Evolutionary conservation across 1,284 basidiomycete genomes (phyloP), one percentile per base, ranked within the genome.

Genomic region (Hemileccinum hortonii): DNA sequence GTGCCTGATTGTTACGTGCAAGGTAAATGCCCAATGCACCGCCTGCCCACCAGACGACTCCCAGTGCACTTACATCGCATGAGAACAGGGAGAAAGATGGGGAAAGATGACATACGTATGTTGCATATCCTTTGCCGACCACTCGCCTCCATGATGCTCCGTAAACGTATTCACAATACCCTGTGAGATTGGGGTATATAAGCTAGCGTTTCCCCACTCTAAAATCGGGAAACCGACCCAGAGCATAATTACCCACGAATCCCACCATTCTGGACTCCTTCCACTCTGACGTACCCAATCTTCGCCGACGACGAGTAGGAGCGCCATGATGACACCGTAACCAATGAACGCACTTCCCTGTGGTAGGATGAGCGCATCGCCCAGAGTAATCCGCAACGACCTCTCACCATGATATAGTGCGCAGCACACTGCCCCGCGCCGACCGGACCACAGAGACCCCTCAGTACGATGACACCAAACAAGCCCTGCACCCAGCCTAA

Each of bases 51-150:
- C 93, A 78, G 18, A 76, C 57, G n/a, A 76, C 59, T 19, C 75
- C 75, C 19, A 77, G 59, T 35, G 78, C 63, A 29, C 77, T 79
- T 38, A 16, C 3, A 39, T 54, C 15, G 2, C 10, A 46, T 59
- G n/a, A 21, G 43, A 45, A 45, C 11, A 39, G 15, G 6, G 9
- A 38, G 7, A 39, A 52, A 7, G 15, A 40, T 30, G 39, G 19
- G 47, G n/a, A 42, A 38, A 16, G 7, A 52, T 36, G 16, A 76
- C 78, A 69, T 73, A 87, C 82, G 92, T 95, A 69, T 97, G 93
- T 64, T 97, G 94, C 87, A 96, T 89, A 66, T 97, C 92, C 69
- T 96, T 95, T 57, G 88, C 87, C 10, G 90, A 90, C 92, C 92
- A 94, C 2, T 65, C 69, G 19, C 78, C 76, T 21, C 92, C 92